Evolutionary conservation across 2,329 filamentous ascomycete species (phyloP).

Genomic region (Dactylonectria estremocensis): DNA sequence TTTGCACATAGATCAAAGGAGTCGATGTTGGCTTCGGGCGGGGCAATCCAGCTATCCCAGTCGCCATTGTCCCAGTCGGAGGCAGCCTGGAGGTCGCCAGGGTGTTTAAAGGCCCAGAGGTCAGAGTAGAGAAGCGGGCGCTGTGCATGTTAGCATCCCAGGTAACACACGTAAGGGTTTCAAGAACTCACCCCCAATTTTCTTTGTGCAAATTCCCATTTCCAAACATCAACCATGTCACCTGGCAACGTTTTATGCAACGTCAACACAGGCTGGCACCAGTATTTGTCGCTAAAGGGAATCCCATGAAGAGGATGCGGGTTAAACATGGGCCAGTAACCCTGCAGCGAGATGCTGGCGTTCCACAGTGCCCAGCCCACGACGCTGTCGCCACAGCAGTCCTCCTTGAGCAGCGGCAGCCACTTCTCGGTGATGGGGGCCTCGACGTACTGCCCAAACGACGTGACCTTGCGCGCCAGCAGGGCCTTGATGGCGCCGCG

Average conservation of each 20-base stretch:
- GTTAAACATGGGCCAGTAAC: conserved; percentile 66
- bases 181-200: conserved; percentile 50
- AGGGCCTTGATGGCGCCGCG: conserved; percentile 61
- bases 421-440: conserved; percentile 57
- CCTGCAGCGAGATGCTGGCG: conserved; percentile 61
- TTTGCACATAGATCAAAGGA: conserved; percentile 49
- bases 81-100: conserved; percentile 42
- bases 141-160: conserved; percentile 41
- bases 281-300: conserved; percentile 62
- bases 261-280: conserved; percentile 66
- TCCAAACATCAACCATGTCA: conserved; percentile 65
- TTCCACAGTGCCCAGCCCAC: conserved; percentile 63
- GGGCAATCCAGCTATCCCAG: conserved; percentile 50
- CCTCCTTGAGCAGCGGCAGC: conserved; percentile 58
- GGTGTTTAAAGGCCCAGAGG: conserved; percentile 56
- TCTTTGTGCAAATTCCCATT: conserved; percentile 58
- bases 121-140: conserved; percentile 57
- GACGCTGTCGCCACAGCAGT: conserved; percentile 69
- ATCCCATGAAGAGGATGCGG: conserved; percentile 66
- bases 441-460: conserved; percentile 57
- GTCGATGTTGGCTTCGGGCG: conserved; percentile 44
- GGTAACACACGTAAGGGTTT: not conserved
- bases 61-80: conserved; percentile 53
- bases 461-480: conserved; percentile 50
- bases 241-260: conserved; percentile 63